Evolutionary conservation across 2,329 filamentous ascomycete species (phyloP), one percentile per base, ranked within the genome.

Genomic region (Zymoseptoria tritici): DNA sequence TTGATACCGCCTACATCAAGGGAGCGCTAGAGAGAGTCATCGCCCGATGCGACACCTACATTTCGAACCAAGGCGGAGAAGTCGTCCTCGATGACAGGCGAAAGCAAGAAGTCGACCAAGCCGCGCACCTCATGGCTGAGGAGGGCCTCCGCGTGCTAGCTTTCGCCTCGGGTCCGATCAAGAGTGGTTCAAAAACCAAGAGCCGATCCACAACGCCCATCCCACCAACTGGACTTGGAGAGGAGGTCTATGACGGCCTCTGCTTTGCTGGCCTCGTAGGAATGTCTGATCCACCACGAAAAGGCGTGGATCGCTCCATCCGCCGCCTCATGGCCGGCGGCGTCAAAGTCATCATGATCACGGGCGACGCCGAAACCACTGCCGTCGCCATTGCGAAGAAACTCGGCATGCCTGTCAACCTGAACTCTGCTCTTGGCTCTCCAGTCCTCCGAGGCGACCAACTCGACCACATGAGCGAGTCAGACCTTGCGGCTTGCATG

Each of bases 341-440:
- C 49, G 94, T 99, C 63, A 94, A 91, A 74, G 90, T 99, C 54
- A 95, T 99, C 68, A 99, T 99, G 94, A 97, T 99, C 66, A 99
- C 94, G 9, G 94, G 94, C 60, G 94, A 99, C 74, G 91, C 94
- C 16, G 91, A 97, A 73, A 91, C 91, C 1, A 99, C 94, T 2
- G 94, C 94, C 2, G 81, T 97, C 52, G 94, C 94, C 0, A 97
- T 99, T 72, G 94, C 90, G 29, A 90, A 84, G 74, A 93, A 96
- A 71, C 81, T 99, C n/a, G 94, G 94, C 49, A 99, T 99, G 90
- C 85, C 87, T 2, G 84, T 97, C 76, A 81, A 71, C 81, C 85
- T 75, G 76, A 83, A 68, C 79, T 84, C 64, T 75, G 75, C 79
- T 6, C 70, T 81, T 16, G 78, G 91, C 24, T 85, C 81, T 58